Evolutionary conservation across 257 asterid species (phyloP), one percentile per base, ranked within the genome.

Genomic region (Jasminum sambac): DNA sequence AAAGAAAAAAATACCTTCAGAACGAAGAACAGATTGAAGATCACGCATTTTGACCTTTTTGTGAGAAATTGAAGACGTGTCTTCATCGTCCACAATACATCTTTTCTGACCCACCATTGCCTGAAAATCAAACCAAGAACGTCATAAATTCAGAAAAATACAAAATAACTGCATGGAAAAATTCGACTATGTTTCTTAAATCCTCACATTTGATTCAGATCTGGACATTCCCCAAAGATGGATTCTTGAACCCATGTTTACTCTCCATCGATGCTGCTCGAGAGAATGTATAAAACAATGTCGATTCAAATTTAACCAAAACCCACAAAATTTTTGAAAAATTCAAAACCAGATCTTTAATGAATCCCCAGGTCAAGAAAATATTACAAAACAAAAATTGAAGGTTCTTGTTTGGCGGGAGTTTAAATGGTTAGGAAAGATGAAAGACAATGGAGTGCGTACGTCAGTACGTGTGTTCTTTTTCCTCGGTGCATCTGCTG

Each of bases 41-140:
- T 79, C 80, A 41, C 85, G 82, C 81, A 79, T 79, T 82, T 84
- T 84, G 70, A 73, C 76, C 70, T 80, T 77, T 69, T 79, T 82
- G 0, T 72, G 69, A 63, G 83, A 70, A 13, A 36, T 70, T 50
- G 76, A 83, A 0, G 74, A 72, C 11, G 48, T 57, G 74, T 79
- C 86, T 55, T 77, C 82, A 24, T 67, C 68, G 46, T 77, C 83
- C n/a, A 68, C 2, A 46, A 72, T 24, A 16, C 70, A 67, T 78
- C 85, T 81, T 75, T 79, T 84, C 74, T 79, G 76, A 9, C 78
- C 83, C 74, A 70, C 76, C 61, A 30, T 36, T 63, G 59, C 72
- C 79, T 76, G 40, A 76, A 48, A 64, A 68, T 46, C 34, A 67
- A 74, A 69, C 39, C 66, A 68, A 63, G 66, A 71, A 23, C 44